Percentiles rank a stretch among this genome's conserved stretches.
phyloP scores from a whole-genome alignment of 2,329 filamentous ascomycete genomes.

The Tetracladium maxilliforme region DNA sequence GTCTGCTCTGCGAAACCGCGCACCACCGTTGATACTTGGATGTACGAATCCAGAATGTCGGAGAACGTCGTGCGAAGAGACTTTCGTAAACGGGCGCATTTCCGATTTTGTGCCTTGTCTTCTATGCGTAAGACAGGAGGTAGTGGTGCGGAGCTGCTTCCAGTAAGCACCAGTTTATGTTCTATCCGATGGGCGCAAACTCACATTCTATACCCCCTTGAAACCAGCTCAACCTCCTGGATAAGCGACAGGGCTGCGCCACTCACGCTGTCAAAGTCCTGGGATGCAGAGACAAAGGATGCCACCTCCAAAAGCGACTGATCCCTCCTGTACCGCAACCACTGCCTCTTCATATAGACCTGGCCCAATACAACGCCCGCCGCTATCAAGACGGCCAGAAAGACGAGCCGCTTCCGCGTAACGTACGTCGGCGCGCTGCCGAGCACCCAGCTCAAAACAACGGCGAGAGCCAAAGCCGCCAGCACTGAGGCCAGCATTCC shows the following conservation, averaged over 20 bases:
- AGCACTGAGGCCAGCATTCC: constrained; percentile 49
- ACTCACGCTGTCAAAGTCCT: constrained; percentile 66
- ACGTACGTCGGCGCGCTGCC: constrained; percentile 31
- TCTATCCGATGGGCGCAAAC: constrained; percentile 14
- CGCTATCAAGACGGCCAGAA: constrained; percentile 26
- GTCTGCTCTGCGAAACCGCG: constrained; percentile 62
- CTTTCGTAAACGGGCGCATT: constrained; percentile 68
- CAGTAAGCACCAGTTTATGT: constrained; percentile 19
- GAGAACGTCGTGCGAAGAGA: constrained; percentile 57
- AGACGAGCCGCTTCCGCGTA: constrained; percentile 40
- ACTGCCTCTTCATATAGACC: constrained; percentile 62
- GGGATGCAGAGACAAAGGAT: constrained; percentile 56
- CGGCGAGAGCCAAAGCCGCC: constrained; percentile 38
- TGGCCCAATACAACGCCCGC: constrained; percentile 45
- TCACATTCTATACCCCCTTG: constrained; percentile 74
- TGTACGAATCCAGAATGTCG: constrained; percentile 56
- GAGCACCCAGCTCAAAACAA: constrained; percentile 58
- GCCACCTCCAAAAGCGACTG: constrained; percentile 58
- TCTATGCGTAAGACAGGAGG: constrained; percentile 89
- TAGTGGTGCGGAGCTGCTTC: constrained; percentile 73
- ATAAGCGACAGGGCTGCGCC: constrained; percentile 68
- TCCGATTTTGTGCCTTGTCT: constrained; percentile 61
- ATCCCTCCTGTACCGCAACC: constrained; percentile 63
- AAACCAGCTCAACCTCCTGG: constrained; percentile 91
- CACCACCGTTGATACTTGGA: constrained; percentile 52